Evolutionary conservation across 805 yeast species (phyloP), one percentile per base, ranked within the genome.

Genomic region (Candida railenensis): DNA sequence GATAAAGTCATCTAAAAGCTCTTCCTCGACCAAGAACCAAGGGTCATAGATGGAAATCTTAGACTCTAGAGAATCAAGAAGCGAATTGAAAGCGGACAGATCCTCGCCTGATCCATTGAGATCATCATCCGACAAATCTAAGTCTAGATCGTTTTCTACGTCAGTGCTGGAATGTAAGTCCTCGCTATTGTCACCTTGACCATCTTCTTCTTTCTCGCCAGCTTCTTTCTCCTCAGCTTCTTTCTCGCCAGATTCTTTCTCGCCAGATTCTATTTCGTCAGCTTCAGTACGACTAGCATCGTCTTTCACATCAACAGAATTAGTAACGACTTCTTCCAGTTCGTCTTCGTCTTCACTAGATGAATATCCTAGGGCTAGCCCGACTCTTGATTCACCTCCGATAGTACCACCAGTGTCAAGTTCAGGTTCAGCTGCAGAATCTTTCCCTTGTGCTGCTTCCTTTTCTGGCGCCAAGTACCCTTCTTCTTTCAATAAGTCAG

Each of bases 1-100:
- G 11, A 56, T 57, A 14, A 71, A 55, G 18, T 65, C 62, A 1
- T 51, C 41, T 4, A 68, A 52, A 9, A 67, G 49, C 18, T 66
- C 69, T 41, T 69, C 76, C 48, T 69, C 72, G 0, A 70, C 59
- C 21, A 72, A 42, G 42, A 55, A 58, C 73, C 76, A 72, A 3
- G 73, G 65, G 37, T 69, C 69, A 51, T 58, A 69, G 18, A 57
- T 34, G 4, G 71, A 64, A 16, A 71, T 65, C 28, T 49, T 46
- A 16, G 54, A 45, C 40, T 55, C 47, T 43, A 55, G 55, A 16
- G 38, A 40, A 32, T 69, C 63, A 4, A 72, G 54, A 12, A 71
- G 54, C 1, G 25, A 38, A 4, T 47, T 47, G 52, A 71, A 71
- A 4, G 56, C 51, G 25, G 36, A 40, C 16, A 8, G 5, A 20